Evolutionary conservation across 352 stramenopile genomes (phyloP).

Genomic region (Phytophthora uliginosa): DNA sequence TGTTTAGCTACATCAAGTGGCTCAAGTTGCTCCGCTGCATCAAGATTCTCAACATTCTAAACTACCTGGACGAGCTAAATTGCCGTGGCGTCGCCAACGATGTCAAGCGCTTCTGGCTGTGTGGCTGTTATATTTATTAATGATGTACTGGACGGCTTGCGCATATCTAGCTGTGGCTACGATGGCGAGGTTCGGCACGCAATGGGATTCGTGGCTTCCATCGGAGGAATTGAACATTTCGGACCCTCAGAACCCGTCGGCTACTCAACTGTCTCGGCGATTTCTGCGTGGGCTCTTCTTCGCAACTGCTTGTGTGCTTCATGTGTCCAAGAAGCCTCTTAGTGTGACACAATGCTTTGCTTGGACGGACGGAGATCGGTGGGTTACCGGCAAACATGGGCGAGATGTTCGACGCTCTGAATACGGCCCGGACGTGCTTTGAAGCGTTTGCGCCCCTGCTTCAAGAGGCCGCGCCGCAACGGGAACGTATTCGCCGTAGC

Average conservation of each 20-base stretch:
- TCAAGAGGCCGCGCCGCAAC: no score
- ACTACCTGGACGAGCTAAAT: constrained; percentile 61
- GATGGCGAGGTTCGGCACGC: constrained; percentile 40
- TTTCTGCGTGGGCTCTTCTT: constrained; percentile 57
- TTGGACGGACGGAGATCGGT: constrained; percentile 16
- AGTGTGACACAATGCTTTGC: no score
- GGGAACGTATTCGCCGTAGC: no score
- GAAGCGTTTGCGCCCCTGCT: constrained; percentile 46
- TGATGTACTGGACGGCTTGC: constrained; percentile 65
- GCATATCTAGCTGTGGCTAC: constrained; percentile 49
- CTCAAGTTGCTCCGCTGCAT: constrained; percentile 45
- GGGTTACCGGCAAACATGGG: constrained; percentile 9
- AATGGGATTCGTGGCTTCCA: constrained; percentile 58
- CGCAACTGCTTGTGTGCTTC: no score
- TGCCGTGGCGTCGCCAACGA: constrained; percentile 56
- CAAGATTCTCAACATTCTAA: constrained; percentile 56
- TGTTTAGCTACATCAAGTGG: constrained; percentile 31
- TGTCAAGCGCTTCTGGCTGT: constrained; percentile 51
- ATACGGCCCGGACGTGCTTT: background rate
- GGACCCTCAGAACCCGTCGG: constrained; percentile 34
- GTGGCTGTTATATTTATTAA: constrained; percentile 54
- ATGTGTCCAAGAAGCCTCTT: no score
- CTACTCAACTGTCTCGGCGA: constrained; percentile 33
- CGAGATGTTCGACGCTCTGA: constrained; percentile 38
- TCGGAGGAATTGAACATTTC: constrained; percentile 39